Evolutionary conservation across 192 early-diverging fungal genomes (phyloP).

Genomic region (Coemansia sp.): DNA sequence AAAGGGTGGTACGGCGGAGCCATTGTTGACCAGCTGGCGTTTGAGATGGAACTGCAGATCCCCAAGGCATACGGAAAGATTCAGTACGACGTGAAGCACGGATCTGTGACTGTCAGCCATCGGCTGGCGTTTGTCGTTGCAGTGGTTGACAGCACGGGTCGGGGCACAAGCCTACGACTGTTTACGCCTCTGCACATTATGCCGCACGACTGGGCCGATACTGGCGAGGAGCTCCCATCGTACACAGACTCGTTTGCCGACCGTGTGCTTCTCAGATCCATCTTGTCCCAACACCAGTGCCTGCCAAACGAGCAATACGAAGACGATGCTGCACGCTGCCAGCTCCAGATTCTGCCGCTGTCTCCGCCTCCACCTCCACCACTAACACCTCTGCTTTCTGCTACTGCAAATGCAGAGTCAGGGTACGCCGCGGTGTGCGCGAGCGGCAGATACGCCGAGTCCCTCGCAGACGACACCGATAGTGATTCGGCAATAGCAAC

Average conservation of each 20-base stretch:
- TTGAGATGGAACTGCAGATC: constrained; percentile 50
- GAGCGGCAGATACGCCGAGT: background rate
- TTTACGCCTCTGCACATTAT: constrained; percentile 54
- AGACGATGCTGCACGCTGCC: background rate
- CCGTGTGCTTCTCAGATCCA: constrained; percentile 36
- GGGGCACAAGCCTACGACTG: constrained; percentile 47
- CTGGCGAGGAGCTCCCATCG: constrained; percentile 36
- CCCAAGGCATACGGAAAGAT: constrained; percentile 49
- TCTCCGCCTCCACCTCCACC: background rate
- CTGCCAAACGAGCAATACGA: background rate
- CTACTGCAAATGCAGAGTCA: background rate
- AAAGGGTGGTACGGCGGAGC: constrained; percentile 27
- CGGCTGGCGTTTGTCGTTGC: constrained; percentile 52
- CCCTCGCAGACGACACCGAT: background rate
- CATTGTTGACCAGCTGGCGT: constrained; percentile 49
- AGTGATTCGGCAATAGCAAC: constrained; percentile 2
- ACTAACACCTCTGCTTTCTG: background rate
- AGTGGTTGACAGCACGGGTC: constrained; percentile 40
- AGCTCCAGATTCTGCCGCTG: background rate
- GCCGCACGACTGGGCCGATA: constrained; percentile 38
- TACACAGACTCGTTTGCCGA: constrained; percentile 43
- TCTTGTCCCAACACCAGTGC: background rate
- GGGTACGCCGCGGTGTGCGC: background rate
- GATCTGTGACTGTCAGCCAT: constrained; percentile 49
- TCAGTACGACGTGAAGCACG: constrained; percentile 52